Evolutionary conservation across 75 land plant species (phyloP).

Genomic region (Pinus tabuliformis): DNA sequence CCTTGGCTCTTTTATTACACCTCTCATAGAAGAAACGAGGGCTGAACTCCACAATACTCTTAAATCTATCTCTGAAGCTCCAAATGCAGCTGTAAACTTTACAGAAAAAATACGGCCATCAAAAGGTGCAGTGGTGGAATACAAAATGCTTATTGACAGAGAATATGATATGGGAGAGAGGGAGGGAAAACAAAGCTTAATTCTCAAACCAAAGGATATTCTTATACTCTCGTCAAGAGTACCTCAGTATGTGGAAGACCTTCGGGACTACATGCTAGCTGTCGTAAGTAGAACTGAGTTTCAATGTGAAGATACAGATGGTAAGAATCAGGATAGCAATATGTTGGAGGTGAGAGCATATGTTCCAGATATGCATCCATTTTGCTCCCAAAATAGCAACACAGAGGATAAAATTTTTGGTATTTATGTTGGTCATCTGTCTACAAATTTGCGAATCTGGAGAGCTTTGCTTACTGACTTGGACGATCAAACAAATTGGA

Average conservation of each 20-base stretch:
- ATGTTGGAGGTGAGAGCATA: neutral
- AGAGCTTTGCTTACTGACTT: conserved; percentile 19
- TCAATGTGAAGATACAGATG: neutral
- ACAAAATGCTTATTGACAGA: neutral
- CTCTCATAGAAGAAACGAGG: conserved; percentile 70
- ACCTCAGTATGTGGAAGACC: conserved; percentile 10
- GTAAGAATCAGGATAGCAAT: neutral
- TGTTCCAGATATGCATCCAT: neutral
- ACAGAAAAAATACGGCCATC: conserved; percentile 8
- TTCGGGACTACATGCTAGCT: neutral
- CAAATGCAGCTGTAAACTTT: conserved; percentile 19
- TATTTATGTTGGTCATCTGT: conserved; percentile 30
- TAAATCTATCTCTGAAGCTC: conserved; percentile 26
- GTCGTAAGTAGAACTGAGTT: neutral
- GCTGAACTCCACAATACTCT: conserved; percentile 44
- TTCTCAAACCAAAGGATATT: conserved; percentile 27
- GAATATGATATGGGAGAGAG: neutral
- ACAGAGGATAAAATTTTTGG: conserved; percentile 12
- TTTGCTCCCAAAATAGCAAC: neutral
- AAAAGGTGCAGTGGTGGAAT: conserved; percentile 1
- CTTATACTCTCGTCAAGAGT: conserved; percentile 25
- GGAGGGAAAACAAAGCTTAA: neutral
- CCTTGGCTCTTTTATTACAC: conserved; percentile 33
- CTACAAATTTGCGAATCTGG: conserved; percentile 52
- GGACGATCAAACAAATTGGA: conserved; percentile 12